Conservation (phyloP, 2,329 filamentous ascomycete genomes). For the Paecilomyces dactylethromorphus region DNA sequence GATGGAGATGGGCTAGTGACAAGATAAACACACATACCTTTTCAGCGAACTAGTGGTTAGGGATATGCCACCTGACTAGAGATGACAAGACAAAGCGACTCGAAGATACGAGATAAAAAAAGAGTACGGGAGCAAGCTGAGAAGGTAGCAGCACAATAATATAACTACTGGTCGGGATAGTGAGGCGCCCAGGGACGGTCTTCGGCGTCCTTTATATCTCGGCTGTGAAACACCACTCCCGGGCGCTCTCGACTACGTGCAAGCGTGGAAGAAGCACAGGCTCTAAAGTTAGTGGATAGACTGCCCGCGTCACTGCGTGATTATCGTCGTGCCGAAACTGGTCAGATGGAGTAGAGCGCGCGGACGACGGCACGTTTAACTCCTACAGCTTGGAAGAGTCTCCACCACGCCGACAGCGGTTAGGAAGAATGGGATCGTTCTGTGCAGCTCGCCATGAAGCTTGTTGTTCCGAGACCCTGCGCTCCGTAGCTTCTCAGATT, state of each 20-base stretch:
- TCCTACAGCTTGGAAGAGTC: background rate
- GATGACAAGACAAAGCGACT: background rate
- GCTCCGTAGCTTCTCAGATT: background rate
- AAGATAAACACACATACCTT: background rate
- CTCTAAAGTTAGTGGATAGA: background rate
- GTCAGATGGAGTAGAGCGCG: background rate
- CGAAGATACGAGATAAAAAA: too few relatives aligned
- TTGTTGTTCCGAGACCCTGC: background rate
- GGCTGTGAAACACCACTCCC: background rate
- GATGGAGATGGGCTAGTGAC: background rate
- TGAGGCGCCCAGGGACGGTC: background rate
- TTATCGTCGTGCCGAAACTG: background rate
- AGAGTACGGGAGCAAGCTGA: background rate
- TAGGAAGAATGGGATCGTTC: background rate
- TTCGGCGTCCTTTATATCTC: background rate
- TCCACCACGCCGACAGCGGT: background rate
- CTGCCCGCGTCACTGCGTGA: background rate
- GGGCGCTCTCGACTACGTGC: background rate
- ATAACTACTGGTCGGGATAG: too few relatives aligned
- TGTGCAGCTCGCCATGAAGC: background rate
- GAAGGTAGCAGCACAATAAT: background rate
- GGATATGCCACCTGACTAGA: background rate
- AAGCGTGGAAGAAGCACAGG: background rate
- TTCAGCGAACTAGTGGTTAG: background rate
- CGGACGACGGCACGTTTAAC: background rate